Base-by-base conservation (phyloP, 2,329 filamentous ascomycete genomes). In the Fusarium sacchari region DNA sequence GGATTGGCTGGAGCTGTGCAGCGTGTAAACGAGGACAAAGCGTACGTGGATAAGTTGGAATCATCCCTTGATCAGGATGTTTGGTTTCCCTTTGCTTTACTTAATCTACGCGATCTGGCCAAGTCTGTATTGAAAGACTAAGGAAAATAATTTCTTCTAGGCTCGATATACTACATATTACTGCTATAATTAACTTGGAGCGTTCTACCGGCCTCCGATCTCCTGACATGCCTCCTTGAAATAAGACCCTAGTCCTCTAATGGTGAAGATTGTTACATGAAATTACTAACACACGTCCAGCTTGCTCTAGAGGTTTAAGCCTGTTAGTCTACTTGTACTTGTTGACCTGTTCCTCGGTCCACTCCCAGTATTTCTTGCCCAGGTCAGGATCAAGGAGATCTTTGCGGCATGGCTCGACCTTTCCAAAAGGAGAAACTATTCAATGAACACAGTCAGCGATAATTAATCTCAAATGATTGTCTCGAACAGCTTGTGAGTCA, bases 391-490 rank as follows among this genome's bases (percentile, higher is more conserved):
- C 50, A 18, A 53, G 24, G 22, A 53, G 34, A 18, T 53, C 50
- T 17, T 53, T 39, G 20, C 34, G 24, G 5, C 13, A 26, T 8
- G 50, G 50, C 3, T 53, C 50, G 11, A 39, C 20, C 24, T 28
- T 53, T 18, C 20, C 34, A 18, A 53, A 53, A 5, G 50, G 50
- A 28, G 50, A 53, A 6, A 39, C 50, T 39, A 39, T 37, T 0
- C 32, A 26, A 24, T 20, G 5, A 10, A 6, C 7, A 13, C 18
- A 6, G 20, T 53, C 3, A 53, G 49, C 10, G 5, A 36, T 22
- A 5, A 5, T 1, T 9, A 32, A 3, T 9, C 6, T 4, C 10
- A 6, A 32, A 20, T 17, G 11, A 1, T 2, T 28, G 7, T 5
- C 26, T 14, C 14, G 0, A 47, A 14, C 22, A 11, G 20, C 12